Conservation (phyloP, 208 protist species). For the Crithidia bombi region DNA sequence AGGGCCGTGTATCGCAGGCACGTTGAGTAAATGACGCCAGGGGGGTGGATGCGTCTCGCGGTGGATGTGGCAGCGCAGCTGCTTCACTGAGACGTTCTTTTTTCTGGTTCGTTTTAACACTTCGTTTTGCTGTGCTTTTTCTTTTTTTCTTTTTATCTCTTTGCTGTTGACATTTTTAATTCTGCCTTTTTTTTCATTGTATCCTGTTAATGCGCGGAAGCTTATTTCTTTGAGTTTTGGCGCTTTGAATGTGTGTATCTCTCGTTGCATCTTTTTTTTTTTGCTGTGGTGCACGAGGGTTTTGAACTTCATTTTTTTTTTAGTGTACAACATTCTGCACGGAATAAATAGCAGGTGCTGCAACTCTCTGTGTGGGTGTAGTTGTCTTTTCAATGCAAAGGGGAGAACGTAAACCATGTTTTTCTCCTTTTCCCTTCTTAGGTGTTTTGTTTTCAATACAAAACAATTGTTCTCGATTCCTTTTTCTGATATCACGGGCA, state of each 20-base stretch:
- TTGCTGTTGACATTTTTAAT: conserved; percentile 8
- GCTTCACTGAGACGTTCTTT: no score
- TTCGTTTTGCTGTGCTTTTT: background rate
- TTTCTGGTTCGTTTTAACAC: no score
- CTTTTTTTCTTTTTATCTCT: conserved; percentile 9
- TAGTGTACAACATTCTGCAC: no score
- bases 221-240: conserved; percentile 3
- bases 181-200: conserved; percentile 10
- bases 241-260: background rate
- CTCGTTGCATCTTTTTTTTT: conserved; percentile 7
- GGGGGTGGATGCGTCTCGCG: no score
- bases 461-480: no score
- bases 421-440: background rate
- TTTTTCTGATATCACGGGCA: no score
- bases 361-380: no score
- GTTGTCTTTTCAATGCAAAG: no score
- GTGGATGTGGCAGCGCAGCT: no score
- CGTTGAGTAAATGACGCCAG: no score
- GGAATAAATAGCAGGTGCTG: background rate
- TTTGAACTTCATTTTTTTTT: no score
- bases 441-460: conserved; percentile 3
- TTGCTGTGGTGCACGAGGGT: background rate
- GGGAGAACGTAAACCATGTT: background rate
- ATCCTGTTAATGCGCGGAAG: background rate
- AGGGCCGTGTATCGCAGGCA: no score